Evolutionary conservation across 2,329 filamentous ascomycete genomes (phyloP).

Genomic region (Colletotrichum neosansevieriae): DNA sequence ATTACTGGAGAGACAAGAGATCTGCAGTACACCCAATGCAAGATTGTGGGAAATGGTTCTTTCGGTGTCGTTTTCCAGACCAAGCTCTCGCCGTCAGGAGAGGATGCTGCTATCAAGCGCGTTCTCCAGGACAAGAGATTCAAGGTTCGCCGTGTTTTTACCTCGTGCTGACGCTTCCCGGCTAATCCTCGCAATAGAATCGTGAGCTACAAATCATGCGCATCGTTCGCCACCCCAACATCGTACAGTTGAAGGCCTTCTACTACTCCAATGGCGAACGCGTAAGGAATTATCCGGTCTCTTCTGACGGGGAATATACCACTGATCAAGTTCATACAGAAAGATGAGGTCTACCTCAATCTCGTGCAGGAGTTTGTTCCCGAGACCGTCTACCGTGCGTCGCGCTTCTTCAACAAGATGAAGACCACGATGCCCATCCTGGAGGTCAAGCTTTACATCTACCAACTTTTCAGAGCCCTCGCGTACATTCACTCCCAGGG

Average conservation of each 20-base stretch:
- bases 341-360: conserved; percentile 99
- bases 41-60: conserved; percentile 98
- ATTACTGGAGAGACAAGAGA: conserved; percentile 96
- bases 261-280: conserved; percentile 99
- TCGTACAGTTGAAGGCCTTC: conserved; percentile 98
- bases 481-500: conserved; percentile 99
- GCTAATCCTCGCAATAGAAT: conserved; percentile 71
- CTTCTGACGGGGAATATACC: neutral
- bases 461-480: conserved; percentile 97
- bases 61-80: conserved; percentile 99
- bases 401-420: conserved; percentile 99
- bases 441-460: conserved; percentile 99
- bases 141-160: conserved; percentile 74
- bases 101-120: conserved; percentile 98
- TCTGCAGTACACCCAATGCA: conserved; percentile 98
- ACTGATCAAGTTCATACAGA: conserved; percentile 61
- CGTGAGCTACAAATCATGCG: conserved; percentile 99
- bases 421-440: conserved; percentile 99
- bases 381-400: conserved; percentile 97
- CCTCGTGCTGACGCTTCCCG: conserved; percentile 1
- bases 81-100: conserved; percentile 95
- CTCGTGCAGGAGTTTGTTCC: conserved; percentile 98
- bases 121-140: conserved; percentile 99
- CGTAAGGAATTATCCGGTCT: conserved; percentile 66
- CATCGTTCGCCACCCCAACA: conserved; percentile 98